Conservation (phyloP, 1,139 yeast species). For the Geotrichum klebahnii region DNA sequence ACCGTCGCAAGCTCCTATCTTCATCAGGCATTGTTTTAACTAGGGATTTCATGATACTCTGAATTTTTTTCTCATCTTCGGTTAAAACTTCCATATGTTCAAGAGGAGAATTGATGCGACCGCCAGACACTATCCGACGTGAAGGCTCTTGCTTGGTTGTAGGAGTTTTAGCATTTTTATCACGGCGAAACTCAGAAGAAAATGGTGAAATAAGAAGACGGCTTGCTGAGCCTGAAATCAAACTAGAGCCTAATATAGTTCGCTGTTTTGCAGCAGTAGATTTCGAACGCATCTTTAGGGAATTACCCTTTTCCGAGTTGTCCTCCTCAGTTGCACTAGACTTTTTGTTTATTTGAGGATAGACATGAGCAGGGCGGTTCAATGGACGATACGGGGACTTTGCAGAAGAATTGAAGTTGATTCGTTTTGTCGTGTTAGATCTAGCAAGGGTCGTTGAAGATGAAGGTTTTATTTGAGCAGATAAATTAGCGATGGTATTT, state of each 20-base stretch:
- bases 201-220: conserved; percentile 17
- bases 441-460: no score
- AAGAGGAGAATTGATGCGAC: neutral
- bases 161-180: conserved; percentile 1
- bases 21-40: conserved; percentile 26
- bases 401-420: conserved; percentile 10
- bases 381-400: conserved; percentile 17
- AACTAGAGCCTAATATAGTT: conserved; percentile 10
- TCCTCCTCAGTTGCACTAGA: neutral
- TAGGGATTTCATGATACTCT: conserved; percentile 26
- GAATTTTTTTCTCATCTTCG: conserved; percentile 23
- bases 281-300: conserved; percentile 15
- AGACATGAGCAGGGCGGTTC: conserved; percentile 18
- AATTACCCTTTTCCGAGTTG: neutral
- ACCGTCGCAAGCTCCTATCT: conserved; percentile 11
- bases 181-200: conserved; percentile 14
- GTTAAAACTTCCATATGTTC: conserved; percentile 28
- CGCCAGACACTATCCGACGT: neutral
- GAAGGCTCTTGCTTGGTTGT: neutral
- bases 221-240: conserved; percentile 15
- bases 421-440: no score
- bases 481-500: no score
- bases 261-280: conserved; percentile 21
- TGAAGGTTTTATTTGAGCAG: no score
- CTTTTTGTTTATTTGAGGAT: conserved; percentile 17